phyloP scores from a whole-genome alignment of 352 stramenopile genomes.

The Pythium inflatum region DNA sequence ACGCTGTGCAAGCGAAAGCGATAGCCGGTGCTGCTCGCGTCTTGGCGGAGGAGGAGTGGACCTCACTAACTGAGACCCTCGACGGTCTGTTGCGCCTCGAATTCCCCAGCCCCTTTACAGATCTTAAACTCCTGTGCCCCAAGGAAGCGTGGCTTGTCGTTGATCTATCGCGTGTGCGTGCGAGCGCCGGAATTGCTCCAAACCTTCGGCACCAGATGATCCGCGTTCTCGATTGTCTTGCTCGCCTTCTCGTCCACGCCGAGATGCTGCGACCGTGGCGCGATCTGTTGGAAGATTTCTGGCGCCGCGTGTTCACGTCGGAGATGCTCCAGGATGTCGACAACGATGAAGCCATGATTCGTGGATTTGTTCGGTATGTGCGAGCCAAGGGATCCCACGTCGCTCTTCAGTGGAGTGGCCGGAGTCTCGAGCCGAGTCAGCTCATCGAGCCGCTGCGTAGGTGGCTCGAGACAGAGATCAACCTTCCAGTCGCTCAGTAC shows the following conservation, averaged over 20 bases:
- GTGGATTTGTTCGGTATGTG: not conserved
- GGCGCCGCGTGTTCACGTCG: not conserved
- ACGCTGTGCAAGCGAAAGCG: not conserved
- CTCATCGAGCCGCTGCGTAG: not conserved
- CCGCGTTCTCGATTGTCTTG: not conserved
- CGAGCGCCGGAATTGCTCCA: not conserved
- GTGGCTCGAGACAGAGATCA: not conserved
- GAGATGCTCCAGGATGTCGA: constrained; percentile 1
- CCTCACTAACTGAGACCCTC: not conserved
- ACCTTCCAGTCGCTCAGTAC: not conserved
- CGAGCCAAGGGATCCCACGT: not conserved
- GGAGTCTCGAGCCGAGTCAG: not conserved
- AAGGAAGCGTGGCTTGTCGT: constrained; percentile 13
- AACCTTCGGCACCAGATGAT: not conserved
- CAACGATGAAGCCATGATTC: not conserved
- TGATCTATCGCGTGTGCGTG: not conserved
- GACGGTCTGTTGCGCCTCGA: constrained; percentile 2
- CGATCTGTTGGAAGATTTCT: not conserved
- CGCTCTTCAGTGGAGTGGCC: constrained; percentile 4
- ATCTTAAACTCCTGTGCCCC: not conserved
- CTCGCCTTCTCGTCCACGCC: not conserved
- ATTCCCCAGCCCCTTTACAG: not conserved
- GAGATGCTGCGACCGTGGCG: not conserved
- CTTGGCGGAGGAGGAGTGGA: not conserved
- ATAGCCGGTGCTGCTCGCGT: not conserved